These are phyloP conservation scores for Aspergillus novoparasiticus DNA, from an alignment of 2,329 filamentous ascomycete species.

Conservation along the genomic window DNA sequence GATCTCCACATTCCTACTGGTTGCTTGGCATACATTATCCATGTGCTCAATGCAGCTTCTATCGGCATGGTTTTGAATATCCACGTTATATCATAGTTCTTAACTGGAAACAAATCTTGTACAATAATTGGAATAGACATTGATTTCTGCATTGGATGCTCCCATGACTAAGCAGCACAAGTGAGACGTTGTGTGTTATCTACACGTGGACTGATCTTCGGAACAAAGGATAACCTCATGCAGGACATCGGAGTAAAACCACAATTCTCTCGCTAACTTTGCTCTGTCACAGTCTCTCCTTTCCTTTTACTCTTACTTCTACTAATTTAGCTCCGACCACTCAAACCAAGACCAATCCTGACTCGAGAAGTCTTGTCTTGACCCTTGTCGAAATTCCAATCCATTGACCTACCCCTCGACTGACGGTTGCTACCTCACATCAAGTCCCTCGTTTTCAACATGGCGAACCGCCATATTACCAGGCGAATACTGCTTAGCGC, in stretches of 20 bases:
- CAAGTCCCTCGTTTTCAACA: conserved; percentile 14
- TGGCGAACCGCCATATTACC: conserved; percentile 41
- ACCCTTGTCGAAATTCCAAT: neutral
- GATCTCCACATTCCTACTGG: neutral
- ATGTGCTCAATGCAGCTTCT: neutral
- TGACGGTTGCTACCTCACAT: neutral
- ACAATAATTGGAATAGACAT: neutral
- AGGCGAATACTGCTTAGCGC: conserved; percentile 38
- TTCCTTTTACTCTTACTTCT: neutral
- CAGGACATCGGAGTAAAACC: conserved; percentile 3
- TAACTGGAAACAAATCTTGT: too few relatives aligned
- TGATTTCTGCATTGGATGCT: neutral
- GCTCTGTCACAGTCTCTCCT: neutral
- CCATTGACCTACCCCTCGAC: neutral
- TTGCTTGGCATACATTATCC: neutral
- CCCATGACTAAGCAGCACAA: conserved; percentile 6
- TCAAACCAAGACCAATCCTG: neutral
- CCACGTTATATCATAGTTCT: neutral
- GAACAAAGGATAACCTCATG: conserved; percentile 7
- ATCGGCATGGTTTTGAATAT: neutral
- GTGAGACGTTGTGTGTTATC: neutral
- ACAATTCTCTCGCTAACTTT: neutral
- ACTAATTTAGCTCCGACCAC: neutral
- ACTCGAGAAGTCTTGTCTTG: neutral
- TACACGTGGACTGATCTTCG: conserved; percentile 9